Conservation (phyloP, 2,329 filamentous ascomycete species). For the Botrytis squamosa region DNA sequence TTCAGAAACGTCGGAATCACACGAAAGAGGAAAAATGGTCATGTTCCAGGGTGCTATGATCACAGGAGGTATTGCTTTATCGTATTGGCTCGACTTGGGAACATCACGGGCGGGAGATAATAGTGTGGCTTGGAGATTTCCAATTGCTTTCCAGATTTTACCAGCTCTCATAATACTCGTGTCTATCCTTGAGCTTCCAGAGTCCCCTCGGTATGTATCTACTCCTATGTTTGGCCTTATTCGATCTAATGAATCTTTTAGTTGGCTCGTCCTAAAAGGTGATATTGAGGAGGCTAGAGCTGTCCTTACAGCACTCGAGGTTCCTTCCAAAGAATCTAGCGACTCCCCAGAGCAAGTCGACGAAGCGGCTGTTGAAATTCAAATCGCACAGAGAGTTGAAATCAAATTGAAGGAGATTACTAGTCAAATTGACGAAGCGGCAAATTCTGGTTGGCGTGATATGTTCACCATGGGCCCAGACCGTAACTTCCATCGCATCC, state of each 20-base stretch:
- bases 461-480: constrained; percentile 21
- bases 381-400: not conserved
- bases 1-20: constrained; percentile 23
- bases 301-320: constrained; percentile 36
- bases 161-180: constrained; percentile 17
- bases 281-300: constrained; percentile 37
- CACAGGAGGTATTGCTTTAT: constrained; percentile 20
- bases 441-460: constrained; percentile 3
- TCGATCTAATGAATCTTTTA: not conserved
- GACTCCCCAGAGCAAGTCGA: constrained; percentile 36
- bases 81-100: constrained; percentile 22
- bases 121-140: constrained; percentile 21
- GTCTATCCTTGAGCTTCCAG: constrained; percentile 35
- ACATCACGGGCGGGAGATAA: constrained; percentile 16
- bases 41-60: constrained; percentile 22
- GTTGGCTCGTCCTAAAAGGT: constrained; percentile 41
- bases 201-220: constrained; percentile 35
- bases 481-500: constrained; percentile 61
- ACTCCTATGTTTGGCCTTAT: not conserved
- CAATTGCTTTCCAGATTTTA: constrained; percentile 23
- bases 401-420: constrained; percentile 37
- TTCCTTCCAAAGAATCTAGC: constrained; percentile 41
- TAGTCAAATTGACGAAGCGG: constrained; percentile 2
- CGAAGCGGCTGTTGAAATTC: not conserved
- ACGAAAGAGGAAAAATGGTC: constrained; percentile 23